These are phyloP conservation scores for Lagenaria siceraria DNA, from an alignment of 306 rosid species.

Conservation along the genomic window DNA sequence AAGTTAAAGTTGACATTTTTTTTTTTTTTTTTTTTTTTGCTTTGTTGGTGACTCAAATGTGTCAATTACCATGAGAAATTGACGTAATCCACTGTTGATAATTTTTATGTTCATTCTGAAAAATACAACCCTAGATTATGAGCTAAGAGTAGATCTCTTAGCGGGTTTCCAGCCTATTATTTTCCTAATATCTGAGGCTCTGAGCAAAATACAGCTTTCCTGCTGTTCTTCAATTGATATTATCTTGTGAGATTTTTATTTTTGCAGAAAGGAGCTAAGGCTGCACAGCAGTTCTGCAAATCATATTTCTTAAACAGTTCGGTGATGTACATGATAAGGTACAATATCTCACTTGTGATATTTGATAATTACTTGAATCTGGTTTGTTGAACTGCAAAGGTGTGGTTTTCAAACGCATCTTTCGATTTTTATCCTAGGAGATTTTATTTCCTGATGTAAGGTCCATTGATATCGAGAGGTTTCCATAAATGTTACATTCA, in stretches of 20 bases:
- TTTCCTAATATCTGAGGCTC: not conserved
- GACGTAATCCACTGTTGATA: not conserved
- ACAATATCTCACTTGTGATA: constrained; percentile 1
- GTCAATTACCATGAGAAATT: not conserved
- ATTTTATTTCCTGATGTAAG: not conserved
- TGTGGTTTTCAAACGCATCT: not conserved
- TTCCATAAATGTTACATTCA: not conserved
- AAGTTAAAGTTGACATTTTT: not conserved
- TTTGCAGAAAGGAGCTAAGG: constrained; percentile 70
- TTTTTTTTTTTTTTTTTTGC: not conserved
- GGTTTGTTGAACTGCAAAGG: not conserved
- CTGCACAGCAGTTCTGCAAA: constrained; percentile 72
- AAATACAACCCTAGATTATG: not conserved
- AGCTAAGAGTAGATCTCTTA: not conserved
- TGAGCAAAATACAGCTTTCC: not conserved
- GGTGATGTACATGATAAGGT: constrained; percentile 92
- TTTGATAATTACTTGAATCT: not conserved
- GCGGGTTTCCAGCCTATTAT: not conserved
- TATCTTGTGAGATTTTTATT: constrained; percentile 9
- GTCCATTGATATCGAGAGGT: not conserved
- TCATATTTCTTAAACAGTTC: constrained; percentile 70
- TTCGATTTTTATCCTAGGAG: not conserved
- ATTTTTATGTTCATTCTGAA: not conserved
- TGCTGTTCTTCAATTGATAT: not conserved
- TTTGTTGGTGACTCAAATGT: not conserved